These are phyloP conservation scores for Fragilariopsis cylindrus DNA, from an alignment of 108 stramenopile genomes.

Conservation along the genomic window DNA sequence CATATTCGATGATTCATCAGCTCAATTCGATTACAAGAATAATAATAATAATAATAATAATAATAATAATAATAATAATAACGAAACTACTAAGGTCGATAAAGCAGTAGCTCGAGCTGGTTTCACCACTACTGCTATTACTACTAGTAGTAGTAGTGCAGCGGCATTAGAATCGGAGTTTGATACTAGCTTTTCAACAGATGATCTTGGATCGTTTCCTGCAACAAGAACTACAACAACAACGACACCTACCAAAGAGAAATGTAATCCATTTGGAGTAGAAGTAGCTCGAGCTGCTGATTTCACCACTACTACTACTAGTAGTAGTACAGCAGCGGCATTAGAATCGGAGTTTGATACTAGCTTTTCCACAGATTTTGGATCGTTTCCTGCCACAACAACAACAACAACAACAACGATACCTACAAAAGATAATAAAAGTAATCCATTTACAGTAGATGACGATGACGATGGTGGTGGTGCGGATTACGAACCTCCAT, in stretches of 20 bases:
- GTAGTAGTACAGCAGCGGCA: neutral
- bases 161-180: conserved; percentile 10
- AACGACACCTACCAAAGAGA: neutral
- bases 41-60: too few species aligned
- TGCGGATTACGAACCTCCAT: conserved; percentile 20
- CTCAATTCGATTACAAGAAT: too few species aligned
- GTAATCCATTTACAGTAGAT: conserved; percentile 6
- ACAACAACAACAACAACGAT: neutral
- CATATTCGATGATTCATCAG: too few species aligned
- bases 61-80: too few species aligned
- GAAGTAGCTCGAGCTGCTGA: neutral
- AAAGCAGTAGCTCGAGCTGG: neutral
- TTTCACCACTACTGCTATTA: too few species aligned
- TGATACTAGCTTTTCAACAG: conserved; percentile 15
- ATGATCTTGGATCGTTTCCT: conserved; percentile 28
- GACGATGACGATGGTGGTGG: neutral
- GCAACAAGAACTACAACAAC: neutral
- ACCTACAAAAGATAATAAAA: neutral
- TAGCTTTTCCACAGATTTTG: conserved; percentile 27
- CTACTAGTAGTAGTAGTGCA: neutral
- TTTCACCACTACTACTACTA: too few species aligned
- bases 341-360: conserved; percentile 19
- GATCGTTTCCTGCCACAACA: neutral
- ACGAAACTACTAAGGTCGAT: too few species aligned
- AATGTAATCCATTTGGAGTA: conserved; percentile 9